Evolutionary conservation across 164 flowering plant species (phyloP).

Genomic region (Magnolia officinalis): DNA sequence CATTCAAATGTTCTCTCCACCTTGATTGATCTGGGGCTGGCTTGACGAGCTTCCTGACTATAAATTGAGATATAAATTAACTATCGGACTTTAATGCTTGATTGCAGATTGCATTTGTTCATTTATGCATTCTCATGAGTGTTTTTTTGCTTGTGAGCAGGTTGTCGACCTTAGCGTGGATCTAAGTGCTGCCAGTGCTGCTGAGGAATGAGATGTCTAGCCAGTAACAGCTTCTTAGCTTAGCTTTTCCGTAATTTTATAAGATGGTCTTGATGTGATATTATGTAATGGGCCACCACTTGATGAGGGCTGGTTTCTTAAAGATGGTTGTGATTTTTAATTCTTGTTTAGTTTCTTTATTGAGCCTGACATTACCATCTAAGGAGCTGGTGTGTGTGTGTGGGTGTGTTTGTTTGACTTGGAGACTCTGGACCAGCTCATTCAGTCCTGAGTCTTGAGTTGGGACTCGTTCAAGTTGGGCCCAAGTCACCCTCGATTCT

Average conservation of each 20-base stretch:
- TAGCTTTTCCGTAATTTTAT: not conserved
- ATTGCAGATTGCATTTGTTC: not conserved
- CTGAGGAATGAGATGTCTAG: constrained; percentile 51
- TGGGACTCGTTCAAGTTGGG: too few relatives aligned
- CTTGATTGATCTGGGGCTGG: too few relatives aligned
- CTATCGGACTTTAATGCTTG: not conserved
- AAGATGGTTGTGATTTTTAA: not conserved
- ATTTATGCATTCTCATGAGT: not conserved
- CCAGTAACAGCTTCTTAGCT: not conserved
- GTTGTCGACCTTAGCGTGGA: constrained; percentile 76
- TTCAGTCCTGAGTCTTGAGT: too few relatives aligned
- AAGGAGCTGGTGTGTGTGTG: not conserved
- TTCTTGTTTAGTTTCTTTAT: not conserved
- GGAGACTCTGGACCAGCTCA: too few relatives aligned
- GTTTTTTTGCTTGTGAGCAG: constrained; percentile 30
- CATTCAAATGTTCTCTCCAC: too few relatives aligned
- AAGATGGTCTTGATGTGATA: not conserved
- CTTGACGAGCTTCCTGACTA: too few relatives aligned
- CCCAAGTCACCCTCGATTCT: too few relatives aligned
- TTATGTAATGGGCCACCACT: not conserved
- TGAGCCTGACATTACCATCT: not conserved
- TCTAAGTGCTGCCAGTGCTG: constrained; percentile 80
- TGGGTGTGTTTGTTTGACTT: too few relatives aligned
- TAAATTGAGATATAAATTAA: too few relatives aligned
- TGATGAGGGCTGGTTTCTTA: not conserved